Evolutionary conservation across 495 filamentous ascomycete species (phyloP), one percentile per base, ranked within the genome.

Genomic region (Copromyces sp.): DNA sequence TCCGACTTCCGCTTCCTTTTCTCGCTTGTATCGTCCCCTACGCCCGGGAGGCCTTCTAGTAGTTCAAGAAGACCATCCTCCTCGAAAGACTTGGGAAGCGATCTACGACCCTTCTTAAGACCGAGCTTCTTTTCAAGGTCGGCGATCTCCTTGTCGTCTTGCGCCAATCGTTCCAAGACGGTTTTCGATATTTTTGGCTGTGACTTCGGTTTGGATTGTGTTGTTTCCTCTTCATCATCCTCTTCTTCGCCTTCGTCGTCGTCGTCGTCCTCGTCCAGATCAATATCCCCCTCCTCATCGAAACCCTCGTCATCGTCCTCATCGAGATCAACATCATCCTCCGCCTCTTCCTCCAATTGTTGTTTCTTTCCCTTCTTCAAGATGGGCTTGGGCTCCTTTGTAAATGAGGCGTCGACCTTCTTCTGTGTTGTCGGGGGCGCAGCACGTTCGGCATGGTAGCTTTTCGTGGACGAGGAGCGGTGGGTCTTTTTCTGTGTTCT

Each of bases 111-210:
- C 80, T 65, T 65, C 80, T 65, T 65, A 14, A 98, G 82, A 1
- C 94, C 94, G 44, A 99, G 85, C 77, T 92, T 96, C 83, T 90
- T 93, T 82, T 99, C 96, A 72, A 98, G 80, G 9, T 89, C 92
- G 17, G 91, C 90, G 77, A 99, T 98, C 74, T 97, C 93, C 3
- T 88, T 90, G 76, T 98, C 93, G 71, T 98, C 95, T 69, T 90
- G 82, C 0, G 82, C 84, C 29, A 98, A 82, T 73, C 87, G 90
- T 7, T 89, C 86, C 78, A 88, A 89, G 1, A 91, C 84, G 0
- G 83, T 83, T 71, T 85, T 88, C 8, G 93, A 87, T 12, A 91
- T 69, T 68, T 82, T 81, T 3, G 77, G 41, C 32, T 75, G 72
- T 5, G 47, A 17, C 35, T 81, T 80, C 2, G 78, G n/a, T 70